phyloP scores from a whole-genome alignment of 2,329 filamentous ascomycete species.

The Metarhizium humberi region DNA sequence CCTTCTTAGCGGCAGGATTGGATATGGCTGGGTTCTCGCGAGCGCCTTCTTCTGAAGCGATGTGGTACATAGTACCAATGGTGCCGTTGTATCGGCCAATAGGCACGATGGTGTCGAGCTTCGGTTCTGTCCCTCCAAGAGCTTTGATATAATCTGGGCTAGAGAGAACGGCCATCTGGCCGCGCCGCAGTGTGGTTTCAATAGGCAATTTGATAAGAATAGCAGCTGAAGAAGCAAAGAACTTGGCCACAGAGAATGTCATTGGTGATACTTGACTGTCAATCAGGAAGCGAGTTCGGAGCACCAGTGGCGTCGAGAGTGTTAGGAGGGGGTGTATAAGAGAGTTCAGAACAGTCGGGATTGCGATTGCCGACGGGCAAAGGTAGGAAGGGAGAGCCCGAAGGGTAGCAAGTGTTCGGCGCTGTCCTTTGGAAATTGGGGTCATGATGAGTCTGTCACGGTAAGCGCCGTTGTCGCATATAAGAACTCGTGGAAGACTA shows the following conservation, averaged over 20 bases:
- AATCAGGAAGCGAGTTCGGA: conserved; percentile 76
- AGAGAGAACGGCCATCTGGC: conserved; percentile 67
- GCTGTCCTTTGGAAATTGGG: conserved; percentile 61
- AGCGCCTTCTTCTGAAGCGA: conserved; percentile 73
- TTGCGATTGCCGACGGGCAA: conserved; percentile 59
- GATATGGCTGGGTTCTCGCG: conserved; percentile 31
- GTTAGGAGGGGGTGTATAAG: conserved; percentile 76
- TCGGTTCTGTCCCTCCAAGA: conserved; percentile 29
- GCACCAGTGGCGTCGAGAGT: conserved; percentile 72
- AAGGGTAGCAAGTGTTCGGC: conserved; percentile 70
- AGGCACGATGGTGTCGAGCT: conserved; percentile 66
- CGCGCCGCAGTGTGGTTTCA: conserved; percentile 83
- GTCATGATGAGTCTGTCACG: conserved; percentile 68
- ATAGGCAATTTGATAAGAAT: conserved; percentile 81
- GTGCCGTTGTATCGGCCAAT: conserved; percentile 77
- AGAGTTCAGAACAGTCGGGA: conserved; percentile 82
- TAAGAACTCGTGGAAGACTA: conserved; percentile 23
- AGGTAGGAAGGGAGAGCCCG: conserved; percentile 69
- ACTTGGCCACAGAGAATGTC: conserved; percentile 73
- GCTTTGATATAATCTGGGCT: conserved; percentile 42
- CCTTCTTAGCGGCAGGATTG: conserved; percentile 21
- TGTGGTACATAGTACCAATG: conserved; percentile 82
- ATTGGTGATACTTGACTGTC: conserved; percentile 74
- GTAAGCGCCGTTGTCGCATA: conserved; percentile 16
- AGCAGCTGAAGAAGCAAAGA: conserved; percentile 69